A percentile compares a stretch with the other conserved stretches of the same genome.
phyloP scores from a whole-genome alignment of 2,329 filamentous ascomycete species.

The Xylaria sp. region DNA sequence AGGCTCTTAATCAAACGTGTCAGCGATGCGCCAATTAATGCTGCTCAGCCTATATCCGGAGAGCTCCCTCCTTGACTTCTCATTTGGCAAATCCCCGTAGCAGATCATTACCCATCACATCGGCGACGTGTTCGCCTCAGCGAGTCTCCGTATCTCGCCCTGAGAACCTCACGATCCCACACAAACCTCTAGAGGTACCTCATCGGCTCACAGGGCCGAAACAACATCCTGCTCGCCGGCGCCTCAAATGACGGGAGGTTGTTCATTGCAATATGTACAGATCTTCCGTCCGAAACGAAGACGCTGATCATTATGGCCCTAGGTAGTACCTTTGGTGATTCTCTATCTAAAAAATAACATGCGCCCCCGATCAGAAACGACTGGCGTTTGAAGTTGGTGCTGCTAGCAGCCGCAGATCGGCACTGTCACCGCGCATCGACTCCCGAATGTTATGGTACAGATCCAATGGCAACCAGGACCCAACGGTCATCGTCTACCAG shows the following conservation, averaged over 20 bases:
- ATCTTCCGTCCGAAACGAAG: neutral
- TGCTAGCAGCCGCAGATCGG: neutral
- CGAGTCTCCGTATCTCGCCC: neutral
- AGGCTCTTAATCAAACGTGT: constrained; percentile 30
- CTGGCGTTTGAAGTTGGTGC: neutral
- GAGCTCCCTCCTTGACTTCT: constrained; percentile 26
- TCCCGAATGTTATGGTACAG: neutral
- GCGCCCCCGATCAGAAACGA: neutral
- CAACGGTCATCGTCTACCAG: neutral
- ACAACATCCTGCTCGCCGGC: neutral
- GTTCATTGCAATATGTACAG: neutral
- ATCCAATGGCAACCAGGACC: no score
- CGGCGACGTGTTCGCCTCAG: neutral
- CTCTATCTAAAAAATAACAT: neutral
- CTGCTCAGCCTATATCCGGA: constrained; percentile 40
- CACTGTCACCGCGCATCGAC: neutral
- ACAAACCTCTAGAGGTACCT: constrained; percentile 6
- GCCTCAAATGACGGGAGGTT: neutral
- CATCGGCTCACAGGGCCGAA: constrained; percentile 25
- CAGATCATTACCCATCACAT: constrained; percentile 18
- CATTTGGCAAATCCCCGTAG: constrained; percentile 19
- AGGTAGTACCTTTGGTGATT: neutral
- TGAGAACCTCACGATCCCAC: neutral
- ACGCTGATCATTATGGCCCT: neutral
- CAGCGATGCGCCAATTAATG: constrained; percentile 27